Evolutionary conservation across 2,329 filamentous ascomycete genomes (phyloP).

Genomic region (Orbilia javanica): DNA sequence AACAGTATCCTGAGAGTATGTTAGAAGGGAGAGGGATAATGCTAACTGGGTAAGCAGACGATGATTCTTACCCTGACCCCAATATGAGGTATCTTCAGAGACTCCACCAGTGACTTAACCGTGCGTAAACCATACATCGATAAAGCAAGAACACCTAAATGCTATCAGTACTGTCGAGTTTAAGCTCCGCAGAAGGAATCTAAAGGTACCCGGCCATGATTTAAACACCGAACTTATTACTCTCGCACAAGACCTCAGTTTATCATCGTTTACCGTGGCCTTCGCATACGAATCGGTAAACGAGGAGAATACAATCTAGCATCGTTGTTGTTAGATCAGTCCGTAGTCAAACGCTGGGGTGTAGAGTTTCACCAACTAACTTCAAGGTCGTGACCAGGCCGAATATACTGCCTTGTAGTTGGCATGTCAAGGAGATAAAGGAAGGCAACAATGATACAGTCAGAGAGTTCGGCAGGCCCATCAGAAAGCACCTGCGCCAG

Average conservation of each 20-base stretch:
- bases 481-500: slow-evolving; percentile 93
- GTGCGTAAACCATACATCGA: slow-evolving; percentile 90
- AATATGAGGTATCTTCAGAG: slow-evolving; percentile 67
- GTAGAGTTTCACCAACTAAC: slow-evolving; percentile 65
- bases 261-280: slow-evolving; percentile 72
- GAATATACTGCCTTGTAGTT: slow-evolving; percentile 81
- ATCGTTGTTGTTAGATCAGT: not conserved
- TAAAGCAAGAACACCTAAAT: slow-evolving; percentile 79
- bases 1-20: slow-evolving; percentile 77
- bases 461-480: slow-evolving; percentile 90
- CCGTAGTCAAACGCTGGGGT: not conserved
- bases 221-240: slow-evolving; percentile 92
- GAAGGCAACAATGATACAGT: slow-evolving; percentile 88
- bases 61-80: slow-evolving; percentile 61
- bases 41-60: not conserved
- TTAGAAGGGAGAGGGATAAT: slow-evolving; percentile 63
- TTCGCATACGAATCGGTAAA: slow-evolving; percentile 82
- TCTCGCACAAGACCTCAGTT: slow-evolving; percentile 86
- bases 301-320: slow-evolving; percentile 77
- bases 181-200: not conserved
- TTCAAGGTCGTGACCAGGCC: slow-evolving; percentile 89
- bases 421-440: slow-evolving; percentile 90
- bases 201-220: slow-evolving; percentile 80
- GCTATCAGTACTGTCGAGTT: not conserved
- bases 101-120: slow-evolving; percentile 81